A percentile compares a stretch with the other conserved stretches of the same genome.
These are phyloP conservation scores for Coemansia furcata DNA, from an alignment of 192 early-diverging fungal genomes.

Conservation along the genomic window DNA sequence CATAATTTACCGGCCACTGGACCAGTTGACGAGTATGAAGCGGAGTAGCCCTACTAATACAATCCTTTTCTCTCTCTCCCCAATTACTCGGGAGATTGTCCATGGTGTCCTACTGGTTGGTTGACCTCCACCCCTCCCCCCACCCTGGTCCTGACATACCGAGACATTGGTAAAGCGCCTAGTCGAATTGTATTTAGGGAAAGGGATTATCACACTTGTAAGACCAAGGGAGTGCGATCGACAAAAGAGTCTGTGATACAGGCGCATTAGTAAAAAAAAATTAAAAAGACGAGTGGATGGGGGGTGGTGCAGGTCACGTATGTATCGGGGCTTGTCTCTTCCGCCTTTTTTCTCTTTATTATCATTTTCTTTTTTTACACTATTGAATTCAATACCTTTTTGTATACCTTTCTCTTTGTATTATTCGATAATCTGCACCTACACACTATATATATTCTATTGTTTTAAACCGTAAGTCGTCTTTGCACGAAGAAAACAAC, in stretches of 20 bases:
- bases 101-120: neutral
- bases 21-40: neutral
- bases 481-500: neutral
- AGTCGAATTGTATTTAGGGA: neutral
- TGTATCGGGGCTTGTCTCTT: neutral
- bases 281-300: neutral
- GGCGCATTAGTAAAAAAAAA: too few relatives aligned
- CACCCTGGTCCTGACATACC: neutral
- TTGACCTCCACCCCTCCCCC: neutral
- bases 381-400: neutral
- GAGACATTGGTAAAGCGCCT: neutral
- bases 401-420: neutral
- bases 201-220: neutral
- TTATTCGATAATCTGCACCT: neutral
- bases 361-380: neutral
- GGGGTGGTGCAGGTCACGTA: neutral
- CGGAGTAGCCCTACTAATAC: neutral
- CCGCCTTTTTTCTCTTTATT: neutral
- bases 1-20: slow-evolving; percentile 66
- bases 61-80: neutral
- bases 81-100: neutral
- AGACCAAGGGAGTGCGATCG: too few relatives aligned
- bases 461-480: neutral
- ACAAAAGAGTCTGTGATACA: too few relatives aligned
- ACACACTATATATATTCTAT: neutral